Evolutionary conservation across 2,329 filamentous ascomycete species (phyloP).

Genomic region (Diplodia seriata): DNA sequence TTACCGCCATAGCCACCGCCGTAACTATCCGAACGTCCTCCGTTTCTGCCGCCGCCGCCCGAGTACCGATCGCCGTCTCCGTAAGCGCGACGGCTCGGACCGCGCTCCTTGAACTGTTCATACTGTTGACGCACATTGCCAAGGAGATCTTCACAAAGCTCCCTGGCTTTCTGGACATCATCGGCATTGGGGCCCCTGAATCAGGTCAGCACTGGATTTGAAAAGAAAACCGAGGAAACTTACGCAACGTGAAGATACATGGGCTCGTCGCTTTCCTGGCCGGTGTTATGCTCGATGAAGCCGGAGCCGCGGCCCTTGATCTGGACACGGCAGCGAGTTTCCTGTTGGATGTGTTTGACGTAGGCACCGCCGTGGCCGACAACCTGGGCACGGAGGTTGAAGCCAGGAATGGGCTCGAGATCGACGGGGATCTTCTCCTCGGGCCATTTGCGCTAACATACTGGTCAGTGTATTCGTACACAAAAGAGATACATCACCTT

Average conservation of each 20-base stretch:
- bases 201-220: slow-evolving; percentile 25
- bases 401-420: slow-evolving; percentile 89
- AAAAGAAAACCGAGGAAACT: slow-evolving; percentile 44
- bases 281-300: slow-evolving; percentile 88
- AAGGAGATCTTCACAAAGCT: slow-evolving; percentile 86
- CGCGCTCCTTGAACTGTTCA: slow-evolving; percentile 80
- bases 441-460: slow-evolving; percentile 89
- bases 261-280: slow-evolving; percentile 87
- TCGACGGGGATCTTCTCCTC: slow-evolving; percentile 93
- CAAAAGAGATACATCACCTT: slow-evolving; percentile 5
- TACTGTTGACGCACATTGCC: slow-evolving; percentile 88
- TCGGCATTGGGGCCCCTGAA: slow-evolving; percentile 81
- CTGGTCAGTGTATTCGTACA: slow-evolving; percentile 38
- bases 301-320: slow-evolving; percentile 97
- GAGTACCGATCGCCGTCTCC: slow-evolving; percentile 49
- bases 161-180: slow-evolving; percentile 86
- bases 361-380: slow-evolving; percentile 94
- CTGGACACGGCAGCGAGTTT: slow-evolving; percentile 93
- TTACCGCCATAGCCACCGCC: slow-evolving; percentile 42
- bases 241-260: slow-evolving; percentile 98
- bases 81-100: slow-evolving; percentile 56
- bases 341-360: slow-evolving; percentile 97
- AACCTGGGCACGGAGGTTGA: slow-evolving; percentile 95
- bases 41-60: slow-evolving; percentile 43
- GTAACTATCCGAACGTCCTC: slow-evolving; percentile 52